These are phyloP conservation scores for Intubia oerlemansii DNA, from an alignment of 2,329 filamentous ascomycete genomes.

Conservation along the genomic window DNA sequence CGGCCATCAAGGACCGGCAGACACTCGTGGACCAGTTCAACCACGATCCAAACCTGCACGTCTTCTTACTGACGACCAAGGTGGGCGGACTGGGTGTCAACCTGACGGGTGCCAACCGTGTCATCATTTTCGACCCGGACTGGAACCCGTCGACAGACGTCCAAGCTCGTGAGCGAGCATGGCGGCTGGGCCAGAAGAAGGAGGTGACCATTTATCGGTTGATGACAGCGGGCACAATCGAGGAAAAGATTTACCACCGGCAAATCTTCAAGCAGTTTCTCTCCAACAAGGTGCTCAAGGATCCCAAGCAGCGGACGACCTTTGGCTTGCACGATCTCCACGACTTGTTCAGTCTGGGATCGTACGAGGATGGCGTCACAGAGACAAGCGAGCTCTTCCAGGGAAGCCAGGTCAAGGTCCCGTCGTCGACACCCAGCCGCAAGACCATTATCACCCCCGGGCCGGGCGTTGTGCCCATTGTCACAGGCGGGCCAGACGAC, in stretches of 20 bases:
- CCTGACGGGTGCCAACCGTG: constrained; percentile 78
- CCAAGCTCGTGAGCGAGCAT: constrained; percentile 85
- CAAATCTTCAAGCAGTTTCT: constrained; percentile 98
- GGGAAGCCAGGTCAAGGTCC: constrained; percentile 54
- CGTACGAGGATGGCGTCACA: constrained; percentile 44
- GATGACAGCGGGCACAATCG: constrained; percentile 96
- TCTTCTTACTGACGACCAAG: constrained; percentile 88
- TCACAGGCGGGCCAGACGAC: not conserved
- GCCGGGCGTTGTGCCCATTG: constrained; percentile 7
- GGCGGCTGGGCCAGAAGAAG: constrained; percentile 84
- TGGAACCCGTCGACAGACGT: constrained; percentile 97
- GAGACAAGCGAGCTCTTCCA: constrained; percentile 76
- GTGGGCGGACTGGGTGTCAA: constrained; percentile 90
- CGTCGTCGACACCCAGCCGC: constrained; percentile 5
- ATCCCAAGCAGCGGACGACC: constrained; percentile 79
- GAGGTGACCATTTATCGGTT: constrained; percentile 91
- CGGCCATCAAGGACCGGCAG: constrained; percentile 74
- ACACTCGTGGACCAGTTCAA: constrained; percentile 87
- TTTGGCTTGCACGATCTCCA: constrained; percentile 82
- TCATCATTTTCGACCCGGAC: constrained; percentile 96
- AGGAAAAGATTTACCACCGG: constrained; percentile 97
- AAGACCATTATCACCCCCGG: constrained; percentile 12
- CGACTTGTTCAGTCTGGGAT: constrained; percentile 68
- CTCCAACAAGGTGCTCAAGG: constrained; percentile 85
- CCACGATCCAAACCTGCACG: constrained; percentile 51